phyloP scores from a whole-genome alignment of 352 stramenopile species.

The Plasmopara muralis region DNA sequence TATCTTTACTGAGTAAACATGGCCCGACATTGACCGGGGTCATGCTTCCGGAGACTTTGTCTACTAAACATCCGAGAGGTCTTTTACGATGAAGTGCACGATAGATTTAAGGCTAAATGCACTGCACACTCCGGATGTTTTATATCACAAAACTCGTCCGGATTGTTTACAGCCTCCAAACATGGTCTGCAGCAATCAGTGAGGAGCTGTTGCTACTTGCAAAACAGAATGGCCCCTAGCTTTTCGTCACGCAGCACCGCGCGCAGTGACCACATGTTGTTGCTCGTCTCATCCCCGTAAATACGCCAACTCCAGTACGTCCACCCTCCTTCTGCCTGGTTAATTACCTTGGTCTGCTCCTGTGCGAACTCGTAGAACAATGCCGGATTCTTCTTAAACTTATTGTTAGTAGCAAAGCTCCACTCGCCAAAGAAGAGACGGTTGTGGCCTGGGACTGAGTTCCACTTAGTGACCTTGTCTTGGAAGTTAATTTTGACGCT shows the following conservation, averaged over 20 bases:
- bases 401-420: conserved; percentile 50
- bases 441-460: conserved; percentile 28
- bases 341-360: conserved; percentile 43
- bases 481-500: conserved; percentile 41
- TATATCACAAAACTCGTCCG: too few relatives aligned
- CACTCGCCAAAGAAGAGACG: conserved; percentile 59
- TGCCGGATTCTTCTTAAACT: conserved; percentile 40
- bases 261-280: conserved; percentile 63
- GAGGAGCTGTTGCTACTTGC: too few relatives aligned
- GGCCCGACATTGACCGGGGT: too few relatives aligned
- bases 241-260: conserved; percentile 30
- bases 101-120: too few relatives aligned
- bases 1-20: too few relatives aligned
- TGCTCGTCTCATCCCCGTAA: conserved; percentile 47
- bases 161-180: too few relatives aligned
- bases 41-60: too few relatives aligned
- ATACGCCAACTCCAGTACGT: conserved; percentile 74
- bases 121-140: too few relatives aligned
- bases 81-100: too few relatives aligned
- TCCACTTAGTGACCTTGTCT: conserved; percentile 34
- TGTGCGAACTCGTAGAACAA: conserved; percentile 45
- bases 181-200: too few relatives aligned
- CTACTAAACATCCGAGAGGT: too few relatives aligned
- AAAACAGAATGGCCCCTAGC: too few relatives aligned
- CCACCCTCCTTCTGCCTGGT: conserved; percentile 50